phyloP scores from a whole-genome alignment of 331 rosid genomes.

The Spiraea crenata region DNA sequence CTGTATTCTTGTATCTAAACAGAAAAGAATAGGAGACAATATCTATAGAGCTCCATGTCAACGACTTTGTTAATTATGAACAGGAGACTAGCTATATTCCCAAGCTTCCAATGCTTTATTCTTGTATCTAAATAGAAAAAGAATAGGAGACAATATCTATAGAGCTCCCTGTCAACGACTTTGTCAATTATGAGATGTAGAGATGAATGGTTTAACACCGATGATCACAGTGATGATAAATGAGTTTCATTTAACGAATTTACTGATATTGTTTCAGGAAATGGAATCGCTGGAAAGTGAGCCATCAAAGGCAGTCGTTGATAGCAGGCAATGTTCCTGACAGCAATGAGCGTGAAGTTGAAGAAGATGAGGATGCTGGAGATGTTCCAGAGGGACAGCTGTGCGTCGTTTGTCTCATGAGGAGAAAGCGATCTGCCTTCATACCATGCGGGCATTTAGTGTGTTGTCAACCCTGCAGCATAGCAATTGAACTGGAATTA shows the following conservation, averaged over 20 bases:
- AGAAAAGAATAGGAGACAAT: background rate
- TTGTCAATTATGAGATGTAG: background rate
- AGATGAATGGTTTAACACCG: background rate
- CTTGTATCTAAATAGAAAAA: background rate
- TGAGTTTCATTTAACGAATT: background rate
- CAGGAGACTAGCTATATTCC: background rate
- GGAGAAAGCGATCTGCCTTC: constrained; percentile 90
- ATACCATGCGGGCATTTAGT: constrained; percentile 93
- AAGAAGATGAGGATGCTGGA: constrained; percentile 54
- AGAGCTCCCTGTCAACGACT: background rate
- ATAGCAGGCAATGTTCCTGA: constrained; percentile 35
- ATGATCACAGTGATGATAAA: background rate
- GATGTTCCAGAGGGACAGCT: constrained; percentile 71
- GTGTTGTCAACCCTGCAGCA: constrained; percentile 76
- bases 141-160: background rate
- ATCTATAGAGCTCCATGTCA: background rate
- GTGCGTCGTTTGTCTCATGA: constrained; percentile 77
- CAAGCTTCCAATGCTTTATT: background rate
- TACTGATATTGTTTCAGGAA: constrained; percentile 46
- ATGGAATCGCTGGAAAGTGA: constrained; percentile 83
- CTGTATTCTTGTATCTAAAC: background rate
- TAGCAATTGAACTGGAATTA: constrained; percentile 55
- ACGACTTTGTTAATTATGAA: background rate
- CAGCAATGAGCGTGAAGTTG: constrained; percentile 24
- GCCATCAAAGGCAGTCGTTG: constrained; percentile 50